Percentiles rank a stretch among this genome's conserved stretches.
Conservation (phyloP, 106 monocot species). For the Dendrobium chrysotoxum region DNA sequence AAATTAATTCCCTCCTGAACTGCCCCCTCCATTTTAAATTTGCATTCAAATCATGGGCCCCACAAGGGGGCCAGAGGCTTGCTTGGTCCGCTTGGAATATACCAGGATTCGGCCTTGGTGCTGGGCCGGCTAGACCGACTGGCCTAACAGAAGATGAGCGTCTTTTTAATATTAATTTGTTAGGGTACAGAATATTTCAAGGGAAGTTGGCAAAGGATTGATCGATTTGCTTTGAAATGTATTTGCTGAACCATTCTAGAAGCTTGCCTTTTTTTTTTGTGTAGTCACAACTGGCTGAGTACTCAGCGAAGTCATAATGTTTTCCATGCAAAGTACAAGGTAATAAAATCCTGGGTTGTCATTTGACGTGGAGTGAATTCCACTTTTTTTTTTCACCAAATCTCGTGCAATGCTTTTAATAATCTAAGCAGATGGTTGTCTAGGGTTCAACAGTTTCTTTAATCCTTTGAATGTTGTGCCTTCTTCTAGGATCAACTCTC, state of each 20-base stretch:
- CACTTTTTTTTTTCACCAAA: not conserved
- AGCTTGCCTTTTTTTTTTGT: not conserved
- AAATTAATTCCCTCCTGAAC: too few relatives aligned
- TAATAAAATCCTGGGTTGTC: too few relatives aligned
- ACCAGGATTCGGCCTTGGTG: too few relatives aligned
- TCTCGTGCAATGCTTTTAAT: not conserved
- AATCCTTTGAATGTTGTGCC: not conserved
- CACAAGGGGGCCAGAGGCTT: too few relatives aligned
- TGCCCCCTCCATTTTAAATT: too few relatives aligned
- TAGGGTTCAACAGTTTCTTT: not conserved
- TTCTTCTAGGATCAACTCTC: constrained; percentile 41
- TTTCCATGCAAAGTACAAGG: too few relatives aligned
- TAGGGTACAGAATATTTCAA: not conserved
- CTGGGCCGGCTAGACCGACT: too few relatives aligned
- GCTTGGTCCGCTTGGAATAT: too few relatives aligned
- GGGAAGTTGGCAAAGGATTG: not conserved
- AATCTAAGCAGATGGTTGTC: not conserved
- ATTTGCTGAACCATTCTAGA: not conserved
- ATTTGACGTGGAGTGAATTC: not conserved
- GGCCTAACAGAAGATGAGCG: too few relatives aligned
- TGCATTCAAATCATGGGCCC: too few relatives aligned
- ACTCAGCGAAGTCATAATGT: too few relatives aligned
- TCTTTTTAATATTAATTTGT: not conserved
- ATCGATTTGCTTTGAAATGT: not conserved
- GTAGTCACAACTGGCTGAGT: not conserved